Evolutionary conservation across 2,329 filamentous ascomycete genomes (phyloP).

Genomic region (Aspergillus sp.): DNA sequence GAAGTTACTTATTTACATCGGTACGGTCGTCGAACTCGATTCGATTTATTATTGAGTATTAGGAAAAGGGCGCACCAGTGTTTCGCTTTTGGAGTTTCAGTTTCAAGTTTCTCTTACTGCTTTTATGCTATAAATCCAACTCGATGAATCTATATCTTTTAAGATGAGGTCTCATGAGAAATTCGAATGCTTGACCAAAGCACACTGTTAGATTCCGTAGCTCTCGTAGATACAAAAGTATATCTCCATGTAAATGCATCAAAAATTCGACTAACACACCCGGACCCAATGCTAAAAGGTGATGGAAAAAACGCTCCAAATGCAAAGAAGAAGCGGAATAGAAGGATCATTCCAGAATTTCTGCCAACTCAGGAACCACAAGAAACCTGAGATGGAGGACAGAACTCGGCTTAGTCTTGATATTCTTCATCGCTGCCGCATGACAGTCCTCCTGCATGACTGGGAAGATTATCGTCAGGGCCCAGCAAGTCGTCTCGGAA

Average conservation of each 20-base stretch:
- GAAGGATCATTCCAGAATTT: neutral
- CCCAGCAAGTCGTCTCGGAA: neutral
- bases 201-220: neutral
- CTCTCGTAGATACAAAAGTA: neutral
- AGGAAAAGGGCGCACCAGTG: slow-evolving; percentile 11
- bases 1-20: neutral
- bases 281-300: neutral
- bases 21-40: neutral
- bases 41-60: slow-evolving; percentile 9
- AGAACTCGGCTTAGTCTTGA: neutral
- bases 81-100: slow-evolving; percentile 7
- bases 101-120: neutral
- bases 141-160: neutral
- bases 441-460: neutral
- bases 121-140: slow-evolving; percentile 6
- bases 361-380: neutral
- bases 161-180: neutral
- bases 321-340: neutral
- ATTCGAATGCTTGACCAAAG: neutral
- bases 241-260: too few species aligned
- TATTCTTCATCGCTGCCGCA: neutral
- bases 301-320: neutral
- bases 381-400: neutral
- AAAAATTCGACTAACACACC: neutral
- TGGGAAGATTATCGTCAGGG: neutral